Percentiles rank a stretch among this genome's conserved stretches.
phyloP scores from a whole-genome alignment of 1,139 yeast species.

The Entelexis sorbosivorans region DNA sequence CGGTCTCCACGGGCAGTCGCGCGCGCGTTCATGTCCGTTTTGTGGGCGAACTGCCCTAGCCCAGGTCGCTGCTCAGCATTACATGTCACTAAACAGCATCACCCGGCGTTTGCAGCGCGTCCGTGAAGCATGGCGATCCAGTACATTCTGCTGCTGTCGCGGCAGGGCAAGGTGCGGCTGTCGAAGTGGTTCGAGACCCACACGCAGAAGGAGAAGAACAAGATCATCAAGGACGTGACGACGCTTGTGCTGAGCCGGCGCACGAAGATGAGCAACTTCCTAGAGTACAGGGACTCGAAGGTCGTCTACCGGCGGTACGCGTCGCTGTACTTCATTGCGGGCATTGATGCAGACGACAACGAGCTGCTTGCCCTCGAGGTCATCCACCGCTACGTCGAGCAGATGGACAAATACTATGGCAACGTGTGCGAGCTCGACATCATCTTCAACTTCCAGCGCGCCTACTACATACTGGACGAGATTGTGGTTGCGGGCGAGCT shows the following conservation, averaged over 20 bases:
- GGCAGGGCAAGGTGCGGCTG: conserved; percentile 90
- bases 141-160: conserved; percentile 67
- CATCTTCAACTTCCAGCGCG: conserved; percentile 87
- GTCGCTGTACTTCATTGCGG: conserved; percentile 78
- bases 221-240: conserved; percentile 74
- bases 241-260: conserved; percentile 75
- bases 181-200: conserved; percentile 87
- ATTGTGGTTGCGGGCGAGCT: conserved; percentile 68
- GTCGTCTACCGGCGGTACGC: conserved; percentile 89
- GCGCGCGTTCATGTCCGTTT: too few species aligned
- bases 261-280: conserved; percentile 90
- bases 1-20: too few species aligned
- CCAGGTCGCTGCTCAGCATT: background rate
- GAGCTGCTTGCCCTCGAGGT: conserved; percentile 77
- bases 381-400: conserved; percentile 89
- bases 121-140: conserved; percentile 49
- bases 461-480: conserved; percentile 86
- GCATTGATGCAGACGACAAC: conserved; percentile 73
- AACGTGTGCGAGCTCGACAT: conserved; percentile 82
- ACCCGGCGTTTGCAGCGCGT: background rate
- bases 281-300: conserved; percentile 82
- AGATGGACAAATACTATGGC: conserved; percentile 94
- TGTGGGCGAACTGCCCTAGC: background rate
- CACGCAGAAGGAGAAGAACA: conserved; percentile 70
- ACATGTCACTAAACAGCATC: background rate